Conservation (phyloP, 2,329 filamentous ascomycete genomes). For the Colletotrichum simmondsii region DNA sequence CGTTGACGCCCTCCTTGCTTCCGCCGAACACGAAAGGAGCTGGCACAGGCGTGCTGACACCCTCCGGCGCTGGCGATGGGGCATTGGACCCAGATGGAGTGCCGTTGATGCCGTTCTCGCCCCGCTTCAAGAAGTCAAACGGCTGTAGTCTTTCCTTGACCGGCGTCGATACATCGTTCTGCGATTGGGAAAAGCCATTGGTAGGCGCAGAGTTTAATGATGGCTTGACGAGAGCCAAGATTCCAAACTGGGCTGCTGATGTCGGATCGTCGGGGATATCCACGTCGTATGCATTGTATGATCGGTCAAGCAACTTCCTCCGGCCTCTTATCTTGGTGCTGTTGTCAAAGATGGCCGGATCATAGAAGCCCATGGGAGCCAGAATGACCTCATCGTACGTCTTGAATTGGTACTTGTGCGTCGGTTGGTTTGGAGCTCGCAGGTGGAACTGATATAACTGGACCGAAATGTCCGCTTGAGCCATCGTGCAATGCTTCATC, state of each 20-base stretch:
- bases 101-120: conserved; percentile 76
- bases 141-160: conserved; percentile 73
- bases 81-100: conserved; percentile 89
- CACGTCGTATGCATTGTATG: conserved; percentile 93
- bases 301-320: conserved; percentile 84
- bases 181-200: conserved; percentile 55
- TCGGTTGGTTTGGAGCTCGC: conserved; percentile 87
- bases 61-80: conserved; percentile 87
- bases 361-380: conserved; percentile 95
- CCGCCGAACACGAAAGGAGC: conserved; percentile 67
- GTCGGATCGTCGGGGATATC: conserved; percentile 88
- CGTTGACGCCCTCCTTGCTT: conserved; percentile 55
- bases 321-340: conserved; percentile 81
- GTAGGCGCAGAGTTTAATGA: conserved; percentile 59
- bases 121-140: conserved; percentile 74
- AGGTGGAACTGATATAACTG: conserved; percentile 92
- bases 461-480: conserved; percentile 88
- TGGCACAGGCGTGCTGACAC: conserved; percentile 73
- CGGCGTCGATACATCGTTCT: conserved; percentile 65
- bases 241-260: conserved; percentile 83
- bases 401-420: conserved; percentile 94
- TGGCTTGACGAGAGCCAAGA: conserved; percentile 69
- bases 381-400: conserved; percentile 96
- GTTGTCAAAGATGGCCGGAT: conserved; percentile 88
- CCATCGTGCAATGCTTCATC: conserved; percentile 91